Base-by-base conservation (phyloP, 2,329 filamentous ascomycete genomes). In the Scleromitrula shiraiana region DNA sequence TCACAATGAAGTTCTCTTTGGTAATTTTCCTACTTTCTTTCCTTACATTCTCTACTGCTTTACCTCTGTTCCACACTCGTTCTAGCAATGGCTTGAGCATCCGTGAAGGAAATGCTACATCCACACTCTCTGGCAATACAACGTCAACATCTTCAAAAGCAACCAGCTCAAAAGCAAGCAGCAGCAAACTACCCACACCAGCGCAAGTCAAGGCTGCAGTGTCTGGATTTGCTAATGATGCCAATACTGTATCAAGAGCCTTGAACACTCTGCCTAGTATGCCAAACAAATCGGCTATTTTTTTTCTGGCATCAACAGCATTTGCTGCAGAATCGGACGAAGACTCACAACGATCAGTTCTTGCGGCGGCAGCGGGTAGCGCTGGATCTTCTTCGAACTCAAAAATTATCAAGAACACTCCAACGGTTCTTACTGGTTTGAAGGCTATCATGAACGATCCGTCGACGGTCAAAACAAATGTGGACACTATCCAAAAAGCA, bases 331-430 rank as follows among this genome's bases (percentile, higher is more conserved):
- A 60, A 33, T 51, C 50, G 2, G 53, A 60, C 26, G 58, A 60
- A 43, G 57, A 60, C 43, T 41, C 51, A 15, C 53, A 55, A 41
- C 49, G 58, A 36, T 41, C 54, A 5, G 54, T 58, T 12, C 52
- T 60, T 4, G 32, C 38, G 19, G 46, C 56, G 3, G 58, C 57
- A 9, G 56, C 54, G 23, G 57, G 56, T 14, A 51, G 37, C 30
- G 52, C 53, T 19, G 58, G 54, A 5, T 42, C 30, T 15, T 29
- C 50, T 5, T 40, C 54, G n/a, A 59, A 60, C 22, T 24, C 40
- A n/a, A 55, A 57, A 43, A 60, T 60, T 24, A 52, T 58, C n/a
- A 49, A 56, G 43, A 57, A 55, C 7, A 60, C 57, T 1, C 58
- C 58, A 4, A 38, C 49, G 6, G 58, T 60, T 29, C 39, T 60